Base-by-base conservation (phyloP, 2,329 filamentous ascomycete species). In the Cytospora schulzeri region DNA sequence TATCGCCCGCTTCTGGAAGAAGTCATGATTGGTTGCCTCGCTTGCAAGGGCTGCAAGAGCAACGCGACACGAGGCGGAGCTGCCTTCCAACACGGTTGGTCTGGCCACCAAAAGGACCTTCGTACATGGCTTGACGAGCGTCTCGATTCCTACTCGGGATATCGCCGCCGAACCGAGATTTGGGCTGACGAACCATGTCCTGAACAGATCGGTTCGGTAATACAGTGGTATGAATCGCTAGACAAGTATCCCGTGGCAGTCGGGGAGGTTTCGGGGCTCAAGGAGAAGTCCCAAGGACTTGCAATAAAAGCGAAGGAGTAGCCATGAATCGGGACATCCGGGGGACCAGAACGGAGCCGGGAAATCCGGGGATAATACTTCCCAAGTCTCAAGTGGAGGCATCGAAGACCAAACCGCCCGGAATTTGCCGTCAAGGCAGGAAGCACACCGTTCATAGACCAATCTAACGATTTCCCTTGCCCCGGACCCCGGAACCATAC, bases 201-300 rank as follows among this genome's bases (percentile, higher is more conserved):
- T 8, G 38, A 6, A 5, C 33, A 75, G 73, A 70, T 73, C 28
- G 73, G 74, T 11, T 74, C 72, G 14, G 50, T 72, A 4, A 66
- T 75, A 12, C 74, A 74, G 64, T 73, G 73, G 71, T 76, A 71
- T 51, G 73, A 75, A 61, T 72, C 71, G 11, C 67, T 76, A 45
- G 72, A 75, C 65, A 76, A 75, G 50, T 73, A 75, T 64, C 70
- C 75, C 9, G 60, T 76, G 19, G 64, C 69, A 6, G 66, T 72
- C 38, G 33, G 50, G 14, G 55, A 35, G 24, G 38, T 55, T 11
- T n/a, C 51, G 9, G 28, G 26, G 11, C 19, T 41, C 22, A 31
- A 45, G 7, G 22, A 48, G 33, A 28, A 55, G 31, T 26, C 65
- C 33, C 15, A 57, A n/a, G 38, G 14, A 19, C n/a, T n/a, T 11